Evolutionary conservation across 352 stramenopile genomes (phyloP).

Genomic region (Globisporangium okanoganense): DNA sequence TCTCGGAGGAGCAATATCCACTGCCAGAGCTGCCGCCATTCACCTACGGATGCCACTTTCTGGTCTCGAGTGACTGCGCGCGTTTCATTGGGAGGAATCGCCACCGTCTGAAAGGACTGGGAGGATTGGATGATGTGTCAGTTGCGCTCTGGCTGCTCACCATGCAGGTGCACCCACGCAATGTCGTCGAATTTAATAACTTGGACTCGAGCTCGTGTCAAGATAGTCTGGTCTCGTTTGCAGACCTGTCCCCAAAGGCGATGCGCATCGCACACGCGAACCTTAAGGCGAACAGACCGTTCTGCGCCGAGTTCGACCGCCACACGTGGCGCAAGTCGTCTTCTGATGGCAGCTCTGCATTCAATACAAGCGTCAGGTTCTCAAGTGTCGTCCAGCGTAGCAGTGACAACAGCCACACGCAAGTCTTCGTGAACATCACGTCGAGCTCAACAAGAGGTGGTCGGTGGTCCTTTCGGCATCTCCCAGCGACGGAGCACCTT

Average conservation of each 20-base stretch:
- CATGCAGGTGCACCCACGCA: conserved; percentile 19
- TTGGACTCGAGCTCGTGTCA: conserved; percentile 12
- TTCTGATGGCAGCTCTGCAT: conserved; percentile 21
- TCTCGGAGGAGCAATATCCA: conserved; percentile 26
- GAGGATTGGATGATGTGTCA: conserved; percentile 34
- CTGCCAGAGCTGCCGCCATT: conserved; percentile 31
- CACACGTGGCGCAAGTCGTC: conserved; percentile 4
- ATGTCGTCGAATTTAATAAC: conserved; percentile 20
- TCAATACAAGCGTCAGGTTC: neutral
- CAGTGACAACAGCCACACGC: neutral
- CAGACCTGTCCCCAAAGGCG: conserved; percentile 16
- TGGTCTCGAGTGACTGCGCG: conserved; percentile 43
- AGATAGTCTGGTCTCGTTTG: conserved; percentile 16
- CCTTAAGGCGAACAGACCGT: neutral
- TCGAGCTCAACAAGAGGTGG: no score
- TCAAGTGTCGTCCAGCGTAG: neutral
- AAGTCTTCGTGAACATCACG: neutral
- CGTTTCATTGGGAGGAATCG: conserved; percentile 34
- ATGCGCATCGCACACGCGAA: conserved; percentile 26
- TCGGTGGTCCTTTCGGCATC: neutral
- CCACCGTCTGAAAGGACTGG: conserved; percentile 16
- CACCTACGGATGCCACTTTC: conserved; percentile 36
- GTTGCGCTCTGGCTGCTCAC: conserved; percentile 41
- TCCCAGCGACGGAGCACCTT: neutral
- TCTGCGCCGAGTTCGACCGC: conserved; percentile 1